Evolutionary conservation across 495 filamentous ascomycete genomes (phyloP), one percentile per base, ranked within the genome.

Genomic region (Parmelia sp.): DNA sequence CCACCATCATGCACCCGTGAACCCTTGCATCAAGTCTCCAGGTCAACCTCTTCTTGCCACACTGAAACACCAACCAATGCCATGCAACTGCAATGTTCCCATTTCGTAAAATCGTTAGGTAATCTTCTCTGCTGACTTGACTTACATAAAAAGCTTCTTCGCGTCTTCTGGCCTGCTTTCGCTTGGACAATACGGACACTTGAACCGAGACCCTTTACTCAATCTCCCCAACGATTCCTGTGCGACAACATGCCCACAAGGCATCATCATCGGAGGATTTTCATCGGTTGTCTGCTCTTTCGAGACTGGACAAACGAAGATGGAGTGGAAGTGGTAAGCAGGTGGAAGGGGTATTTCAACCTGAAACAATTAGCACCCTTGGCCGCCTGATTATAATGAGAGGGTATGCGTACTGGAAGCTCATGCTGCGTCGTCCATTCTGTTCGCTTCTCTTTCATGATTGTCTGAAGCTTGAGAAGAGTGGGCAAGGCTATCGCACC

Each of bases 181-280:
- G 59, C 76, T 85, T 6, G 94, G 94, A 72, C 94, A 99, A 71
- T 99, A 99, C 0, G 94, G 95, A 69, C 94, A 99, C 74, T 97
- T 99, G 78, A 96, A 90, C 57, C 87, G 75, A 40, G 76, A 82
- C 1, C 89, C 88, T 77, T 94, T 96, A 58, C 86, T 87, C 44
- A 96, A 73, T 61, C 84, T 82, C 64, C 84, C 82, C 57, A 99
- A 76, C 9, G 86, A 90, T 75, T 97, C 93, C 62, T 87, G 82
- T 23, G 90, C 90, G 61, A 99, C 86, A 36, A 97, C 93, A 74
- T 99, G 94, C 10, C 94, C 94, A 70, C 94, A 99, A 4, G 92
- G 92, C 75, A 99, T 88, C 85, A 97, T 96, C 88, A 97, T 94
- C 2, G 94, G 94, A 23, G 94, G 93, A 73, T 97, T 99, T 23